Conservation (phyloP, 2,329 filamentous ascomycete genomes). For the Monosporascus sp. region DNA sequence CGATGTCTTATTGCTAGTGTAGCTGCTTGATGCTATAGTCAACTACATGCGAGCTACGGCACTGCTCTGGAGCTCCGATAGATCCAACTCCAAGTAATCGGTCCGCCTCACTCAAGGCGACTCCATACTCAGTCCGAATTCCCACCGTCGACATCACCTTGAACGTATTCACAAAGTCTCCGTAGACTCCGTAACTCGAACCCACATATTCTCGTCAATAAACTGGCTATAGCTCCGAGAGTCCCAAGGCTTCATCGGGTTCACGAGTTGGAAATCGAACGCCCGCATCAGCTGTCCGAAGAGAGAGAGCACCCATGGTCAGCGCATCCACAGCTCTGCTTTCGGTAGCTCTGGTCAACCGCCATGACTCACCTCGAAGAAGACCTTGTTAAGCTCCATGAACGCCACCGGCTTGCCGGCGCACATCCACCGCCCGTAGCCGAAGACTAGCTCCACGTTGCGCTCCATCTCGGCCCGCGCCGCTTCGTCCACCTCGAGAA, state of each 20-base stretch:
- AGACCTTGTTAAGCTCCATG: constrained; percentile 37
- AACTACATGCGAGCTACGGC: no score
- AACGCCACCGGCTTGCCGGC: constrained; percentile 36
- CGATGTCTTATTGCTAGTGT: no score
- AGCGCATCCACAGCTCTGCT: not conserved
- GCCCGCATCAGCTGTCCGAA: constrained; percentile 11
- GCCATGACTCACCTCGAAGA: constrained; percentile 32
- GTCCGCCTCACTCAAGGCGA: no score
- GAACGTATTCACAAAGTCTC: no score
- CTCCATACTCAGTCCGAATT: no score
- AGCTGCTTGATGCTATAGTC: no score
- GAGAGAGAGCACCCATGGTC: not conserved
- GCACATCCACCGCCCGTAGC: constrained; percentile 28
- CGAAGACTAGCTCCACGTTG: constrained; percentile 7
- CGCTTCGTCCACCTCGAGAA: constrained; percentile 1
- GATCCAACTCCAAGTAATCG: no score
- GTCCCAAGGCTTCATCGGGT: constrained; percentile 14
- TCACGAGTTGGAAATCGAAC: constrained; percentile 25
- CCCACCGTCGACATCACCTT: no score
- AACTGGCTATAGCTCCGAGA: not conserved
- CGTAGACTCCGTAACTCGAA: not conserved
- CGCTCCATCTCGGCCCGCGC: constrained; percentile 5
- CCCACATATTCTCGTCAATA: not conserved
- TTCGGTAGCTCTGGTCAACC: not conserved
- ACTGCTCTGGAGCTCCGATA: no score